These are phyloP conservation scores for Alliaria petiolata DNA, from an alignment of 345 rosid species.

Conservation along the genomic window DNA sequence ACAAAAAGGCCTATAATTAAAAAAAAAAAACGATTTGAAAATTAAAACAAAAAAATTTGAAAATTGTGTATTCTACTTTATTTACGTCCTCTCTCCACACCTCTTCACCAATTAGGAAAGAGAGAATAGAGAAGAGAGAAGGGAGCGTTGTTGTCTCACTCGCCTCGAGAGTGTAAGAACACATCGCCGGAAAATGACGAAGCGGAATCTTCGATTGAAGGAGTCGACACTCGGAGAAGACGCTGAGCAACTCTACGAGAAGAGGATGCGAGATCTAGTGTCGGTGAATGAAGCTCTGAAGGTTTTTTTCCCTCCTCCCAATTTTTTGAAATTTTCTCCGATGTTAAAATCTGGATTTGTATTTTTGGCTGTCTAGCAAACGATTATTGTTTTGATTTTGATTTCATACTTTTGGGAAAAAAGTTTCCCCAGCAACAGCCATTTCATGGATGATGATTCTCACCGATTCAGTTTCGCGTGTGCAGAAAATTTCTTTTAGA, in stretches of 20 bases:
- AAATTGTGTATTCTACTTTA: not conserved
- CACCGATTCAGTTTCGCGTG: not conserved
- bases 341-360: not conserved
- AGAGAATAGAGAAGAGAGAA: not conserved
- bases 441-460: not conserved
- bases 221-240: slow-evolving; percentile 33
- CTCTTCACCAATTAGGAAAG: not conserved
- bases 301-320: slow-evolving; percentile 18
- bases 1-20: no score
- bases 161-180: not conserved
- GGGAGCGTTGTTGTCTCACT: slow-evolving; percentile 2
- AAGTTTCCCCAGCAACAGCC: no score
- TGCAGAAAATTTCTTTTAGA: not conserved
- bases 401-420: not conserved
- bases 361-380: not conserved
- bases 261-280: slow-evolving; percentile 60
- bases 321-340: not conserved
- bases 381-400: not conserved
- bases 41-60: not conserved
- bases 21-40: no score
- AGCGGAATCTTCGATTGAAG: slow-evolving; percentile 59
- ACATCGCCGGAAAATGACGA: slow-evolving; percentile 37
- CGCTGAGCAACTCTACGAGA: slow-evolving; percentile 33
- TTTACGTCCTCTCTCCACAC: not conserved
- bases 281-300: slow-evolving; percentile 47